These are phyloP conservation scores for Pyropia yezoensis DNA, from an alignment of 23 red algal species.

Conservation along the genomic window DNA sequence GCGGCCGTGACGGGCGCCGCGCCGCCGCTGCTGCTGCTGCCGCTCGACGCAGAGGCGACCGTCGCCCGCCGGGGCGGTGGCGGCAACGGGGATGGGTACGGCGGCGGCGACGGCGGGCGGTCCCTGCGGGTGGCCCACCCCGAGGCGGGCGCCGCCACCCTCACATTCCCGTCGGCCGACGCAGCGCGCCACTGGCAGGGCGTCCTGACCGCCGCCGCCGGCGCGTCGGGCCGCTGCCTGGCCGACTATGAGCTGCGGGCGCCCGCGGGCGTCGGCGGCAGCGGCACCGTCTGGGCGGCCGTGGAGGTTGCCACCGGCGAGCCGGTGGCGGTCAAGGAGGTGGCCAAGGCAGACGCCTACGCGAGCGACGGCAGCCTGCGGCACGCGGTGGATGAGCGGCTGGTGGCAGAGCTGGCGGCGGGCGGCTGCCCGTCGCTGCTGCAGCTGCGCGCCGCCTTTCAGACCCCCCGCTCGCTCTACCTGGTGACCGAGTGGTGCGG, in stretches of 20 bases:
- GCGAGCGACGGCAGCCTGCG: neutral
- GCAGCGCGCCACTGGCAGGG: constrained; percentile 43
- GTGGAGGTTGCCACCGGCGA: too few species aligned
- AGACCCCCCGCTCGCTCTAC: constrained; percentile 18
- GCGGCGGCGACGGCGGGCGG: constrained; percentile 17
- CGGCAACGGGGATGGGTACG: neutral
- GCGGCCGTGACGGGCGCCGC: constrained; percentile 29
- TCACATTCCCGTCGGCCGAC: constrained; percentile 28
- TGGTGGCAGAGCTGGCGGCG: constrained; percentile 10
- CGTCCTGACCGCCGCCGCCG: constrained; percentile 26
- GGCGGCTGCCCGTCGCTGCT: constrained; percentile 22
- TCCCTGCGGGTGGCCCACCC: constrained; percentile 22
- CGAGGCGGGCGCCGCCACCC: constrained; percentile 14
- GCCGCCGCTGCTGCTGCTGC: constrained; percentile 40
- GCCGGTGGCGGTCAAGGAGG: too few species aligned
- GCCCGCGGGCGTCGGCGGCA: constrained; percentile 56
- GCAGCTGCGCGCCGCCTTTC: constrained; percentile 32
- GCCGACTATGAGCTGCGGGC: constrained; percentile 38
- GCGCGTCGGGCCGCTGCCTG: constrained; percentile 11
- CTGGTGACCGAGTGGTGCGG: constrained; percentile 26
- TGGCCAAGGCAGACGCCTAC: too few species aligned
- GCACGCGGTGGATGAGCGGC: constrained; percentile 30
- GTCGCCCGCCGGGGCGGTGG: constrained; percentile 26
- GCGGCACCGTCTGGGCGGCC: constrained; percentile 41
- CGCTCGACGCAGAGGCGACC: constrained; percentile 32